Evolutionary conservation across 176 grass and related monocot genomes (phyloP).

Genomic region (Miscanthus lutarioriparius): DNA sequence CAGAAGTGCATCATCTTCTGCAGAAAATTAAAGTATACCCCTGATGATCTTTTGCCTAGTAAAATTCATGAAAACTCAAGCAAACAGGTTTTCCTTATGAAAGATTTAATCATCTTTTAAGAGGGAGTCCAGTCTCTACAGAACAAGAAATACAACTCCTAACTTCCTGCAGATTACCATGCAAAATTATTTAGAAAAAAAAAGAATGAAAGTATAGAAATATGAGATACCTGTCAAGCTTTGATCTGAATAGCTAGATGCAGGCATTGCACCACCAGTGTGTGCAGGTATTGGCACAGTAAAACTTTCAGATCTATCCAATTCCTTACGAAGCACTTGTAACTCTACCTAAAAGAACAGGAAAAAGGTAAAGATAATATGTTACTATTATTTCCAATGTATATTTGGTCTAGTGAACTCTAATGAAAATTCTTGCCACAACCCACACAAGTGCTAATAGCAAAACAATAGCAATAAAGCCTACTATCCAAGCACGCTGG

Average conservation of each 20-base stretch:
- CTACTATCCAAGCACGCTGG: not conserved
- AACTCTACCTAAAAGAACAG: conserved; percentile 36
- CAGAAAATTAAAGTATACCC: conserved; percentile 15
- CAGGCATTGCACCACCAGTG: conserved; percentile 11
- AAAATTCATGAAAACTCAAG: not conserved
- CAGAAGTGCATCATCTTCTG: conserved; percentile 9
- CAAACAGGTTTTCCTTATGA: not conserved
- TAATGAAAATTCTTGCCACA: not conserved
- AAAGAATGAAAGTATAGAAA: conserved; percentile 8
- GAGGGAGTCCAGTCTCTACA: not conserved
- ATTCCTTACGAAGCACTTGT: conserved; percentile 7
- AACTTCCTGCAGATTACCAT: not conserved
- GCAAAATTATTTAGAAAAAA: conserved; percentile 19
- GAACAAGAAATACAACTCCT: conserved; percentile 7
- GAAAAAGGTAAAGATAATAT: not conserved
- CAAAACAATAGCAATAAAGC: not conserved
- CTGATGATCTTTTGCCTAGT: not conserved
- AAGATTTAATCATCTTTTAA: not conserved
- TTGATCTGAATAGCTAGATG: conserved; percentile 21
- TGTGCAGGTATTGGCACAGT: conserved; percentile 2
- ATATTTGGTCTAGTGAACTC: not conserved
- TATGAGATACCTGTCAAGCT: conserved; percentile 32
- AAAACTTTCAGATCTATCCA: conserved; percentile 28
- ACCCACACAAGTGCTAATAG: not conserved
- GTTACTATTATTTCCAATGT: not conserved